Conservation (phyloP, 306 rosid genomes). For the Carpinus fangiana region DNA sequence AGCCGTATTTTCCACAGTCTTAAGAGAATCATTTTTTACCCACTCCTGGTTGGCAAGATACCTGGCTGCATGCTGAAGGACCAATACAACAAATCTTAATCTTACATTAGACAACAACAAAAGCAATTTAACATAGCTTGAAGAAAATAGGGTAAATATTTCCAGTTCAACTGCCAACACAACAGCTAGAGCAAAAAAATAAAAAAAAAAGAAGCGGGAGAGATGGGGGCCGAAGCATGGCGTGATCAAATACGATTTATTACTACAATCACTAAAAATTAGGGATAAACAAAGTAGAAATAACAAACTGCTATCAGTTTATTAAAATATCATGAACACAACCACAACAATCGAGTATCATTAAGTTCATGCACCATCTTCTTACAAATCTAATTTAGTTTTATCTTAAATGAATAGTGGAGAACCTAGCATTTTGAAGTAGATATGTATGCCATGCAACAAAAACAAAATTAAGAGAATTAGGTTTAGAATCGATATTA, state of each 20-base stretch:
- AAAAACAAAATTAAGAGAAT: neutral
- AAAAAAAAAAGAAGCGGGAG: too few relatives aligned
- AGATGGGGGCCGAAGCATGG: too few relatives aligned
- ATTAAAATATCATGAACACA: neutral
- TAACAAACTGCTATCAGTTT: neutral
- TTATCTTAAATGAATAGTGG: neutral
- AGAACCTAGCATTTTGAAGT: neutral
- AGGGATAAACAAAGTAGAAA: neutral
- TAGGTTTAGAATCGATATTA: neutral
- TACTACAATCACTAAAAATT: neutral
- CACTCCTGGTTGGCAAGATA: conserved; percentile 95
- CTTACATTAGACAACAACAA: neutral
- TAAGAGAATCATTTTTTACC: conserved; percentile 89
- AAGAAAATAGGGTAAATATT: neutral
- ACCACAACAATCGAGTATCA: neutral
- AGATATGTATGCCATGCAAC: neutral
- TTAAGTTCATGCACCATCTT: neutral
- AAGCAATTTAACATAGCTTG: neutral
- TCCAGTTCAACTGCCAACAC: neutral
- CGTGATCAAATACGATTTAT: too few relatives aligned
- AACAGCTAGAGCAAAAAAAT: neutral
- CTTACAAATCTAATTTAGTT: neutral
- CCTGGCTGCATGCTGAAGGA: conserved; percentile 93
- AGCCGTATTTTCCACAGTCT: conserved; percentile 95
- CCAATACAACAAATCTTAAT: conserved; percentile 30